Evolutionary conservation across 164 flowering plant species (phyloP).

Genomic region (Aristolochia californica): DNA sequence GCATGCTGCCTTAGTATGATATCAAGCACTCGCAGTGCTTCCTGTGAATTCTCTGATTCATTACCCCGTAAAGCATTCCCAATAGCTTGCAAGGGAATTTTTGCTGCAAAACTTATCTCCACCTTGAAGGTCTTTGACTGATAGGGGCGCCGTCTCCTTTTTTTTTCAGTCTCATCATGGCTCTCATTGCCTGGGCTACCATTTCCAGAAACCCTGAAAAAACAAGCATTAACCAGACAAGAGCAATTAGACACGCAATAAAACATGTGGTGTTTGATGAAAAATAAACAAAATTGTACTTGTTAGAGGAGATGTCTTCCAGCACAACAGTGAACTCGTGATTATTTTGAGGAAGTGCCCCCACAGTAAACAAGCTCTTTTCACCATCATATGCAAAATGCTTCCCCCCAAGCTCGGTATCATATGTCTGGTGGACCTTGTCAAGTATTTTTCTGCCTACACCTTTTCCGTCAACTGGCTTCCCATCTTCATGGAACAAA

Average conservation of each 20-base stretch:
- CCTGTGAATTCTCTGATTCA: conserved; percentile 76
- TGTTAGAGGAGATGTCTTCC: conserved; percentile 50
- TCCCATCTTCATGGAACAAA: conserved; percentile 67
- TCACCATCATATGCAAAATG: conserved; percentile 93
- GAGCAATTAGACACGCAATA: background rate
- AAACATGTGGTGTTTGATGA: no score
- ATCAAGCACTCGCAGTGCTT: conserved; percentile 83
- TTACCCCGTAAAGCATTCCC: conserved; percentile 72
- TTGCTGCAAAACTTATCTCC: conserved; percentile 80
- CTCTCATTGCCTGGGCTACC: conserved; percentile 43
- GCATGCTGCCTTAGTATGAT: conserved; percentile 90
- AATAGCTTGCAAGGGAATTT: conserved; percentile 83
- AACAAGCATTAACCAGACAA: background rate
- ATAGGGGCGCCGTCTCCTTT: conserved; percentile 49
- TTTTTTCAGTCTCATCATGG: conserved; percentile 50
- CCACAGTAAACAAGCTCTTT: conserved; percentile 77
- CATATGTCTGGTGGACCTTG: conserved; percentile 61
- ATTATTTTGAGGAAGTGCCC: conserved; percentile 72
- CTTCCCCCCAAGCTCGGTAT: conserved; percentile 53
- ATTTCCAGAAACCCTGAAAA: conserved; percentile 26
- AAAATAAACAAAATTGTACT: conserved; percentile 23
- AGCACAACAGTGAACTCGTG: conserved; percentile 75
- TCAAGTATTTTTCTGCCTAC: conserved; percentile 72
- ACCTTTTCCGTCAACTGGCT: conserved; percentile 85
- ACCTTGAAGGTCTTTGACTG: conserved; percentile 66